Evolutionary conservation across 1,284 basidiomycete species (phyloP), one percentile per base, ranked within the genome.

Genomic region (Fomitopsis palustris): DNA sequence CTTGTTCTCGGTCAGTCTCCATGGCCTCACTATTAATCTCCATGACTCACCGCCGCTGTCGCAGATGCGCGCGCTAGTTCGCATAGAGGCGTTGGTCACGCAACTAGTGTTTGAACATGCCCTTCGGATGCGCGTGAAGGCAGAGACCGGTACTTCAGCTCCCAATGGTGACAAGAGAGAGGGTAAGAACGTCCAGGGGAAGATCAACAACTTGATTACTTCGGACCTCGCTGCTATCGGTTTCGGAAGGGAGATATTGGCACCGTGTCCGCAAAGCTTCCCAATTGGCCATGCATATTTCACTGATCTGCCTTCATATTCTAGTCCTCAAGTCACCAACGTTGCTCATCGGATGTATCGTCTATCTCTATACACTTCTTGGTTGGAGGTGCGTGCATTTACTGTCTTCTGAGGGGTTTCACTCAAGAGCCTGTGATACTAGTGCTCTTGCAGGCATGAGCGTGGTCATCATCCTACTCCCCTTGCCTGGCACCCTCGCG

Each of bases 31-130:
- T n/a, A 16, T 4, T 16, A 12, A 31, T 9, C 27, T 12, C 25
- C 6, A 16, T 23, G 5, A 8, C 29, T 29, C 9, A 21, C 8
- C 2, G 12, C 21, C 35, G 23, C 14, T 5, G 9, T 51, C 17
- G 17, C 53, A 72, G 69, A 82, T 76, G 4, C 69, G 76, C 16
- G 73, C 74, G 4, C 69, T 83, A 10, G 81, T 85, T 16, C 80
- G 82, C 35, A 68, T 74, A 6, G 85, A 90, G 68, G 80, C 80
- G 2, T 78, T 90, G 42, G 70, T 90, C 53, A 88, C 86, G 0
- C 82, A 88, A 65, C 76, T 89, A 2, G 71, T 90, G 10, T 88
- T 89, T 65, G 84, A 88, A 58, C 87, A 89, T 64, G 75, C 86
- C 4, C 74, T 90, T 3, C 79, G 85, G 27, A 82, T 90, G 53